Evolutionary conservation across 31 red algal species (phyloP).

Genomic region (Odonthalia washingtoniensis): DNA sequence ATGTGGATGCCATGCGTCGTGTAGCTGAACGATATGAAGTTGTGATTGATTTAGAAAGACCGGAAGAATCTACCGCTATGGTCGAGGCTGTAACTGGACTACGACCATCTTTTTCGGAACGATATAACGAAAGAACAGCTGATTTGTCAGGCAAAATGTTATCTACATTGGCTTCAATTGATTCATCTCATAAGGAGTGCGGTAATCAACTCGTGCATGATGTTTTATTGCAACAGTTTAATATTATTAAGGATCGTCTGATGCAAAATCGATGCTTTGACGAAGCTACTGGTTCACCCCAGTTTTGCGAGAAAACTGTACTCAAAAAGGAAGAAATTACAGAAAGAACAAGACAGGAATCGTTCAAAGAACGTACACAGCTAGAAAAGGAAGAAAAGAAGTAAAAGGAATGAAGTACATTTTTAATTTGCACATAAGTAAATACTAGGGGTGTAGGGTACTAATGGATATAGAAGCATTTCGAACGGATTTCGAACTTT

Average conservation of each 20-base stretch:
- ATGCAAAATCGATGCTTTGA: conserved; percentile 70
- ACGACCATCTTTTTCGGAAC: conserved; percentile 35
- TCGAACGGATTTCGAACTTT: too few relatives aligned
- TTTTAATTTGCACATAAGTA: too few relatives aligned
- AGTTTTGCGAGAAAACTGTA: conserved; percentile 37
- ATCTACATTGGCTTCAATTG: conserved; percentile 21
- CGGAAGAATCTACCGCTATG: conserved; percentile 60
- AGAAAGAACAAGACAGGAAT: conserved; percentile 25
- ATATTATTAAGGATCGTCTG: conserved; percentile 66
- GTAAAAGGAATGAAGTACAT: too few relatives aligned
- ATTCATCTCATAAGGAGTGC: conserved; percentile 45
- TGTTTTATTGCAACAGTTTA: conserved; percentile 59
- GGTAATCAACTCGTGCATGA: conserved; percentile 60
- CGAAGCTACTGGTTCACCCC: conserved; percentile 31
- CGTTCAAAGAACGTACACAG: conserved; percentile 11
- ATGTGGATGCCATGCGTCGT: conserved; percentile 50
- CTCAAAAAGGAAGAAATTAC: conserved; percentile 48
- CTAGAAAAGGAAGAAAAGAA: conserved; percentile 8
- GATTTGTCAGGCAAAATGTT: conserved; percentile 52
- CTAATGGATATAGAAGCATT: too few relatives aligned
- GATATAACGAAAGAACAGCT: conserved; percentile 36
- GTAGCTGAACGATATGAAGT: conserved; percentile 59
- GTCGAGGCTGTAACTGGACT: conserved; percentile 54
- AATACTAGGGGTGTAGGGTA: too few relatives aligned
- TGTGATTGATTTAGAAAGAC: conserved; percentile 48